A percentile compares a stretch with the other conserved stretches of the same genome.
Conservation (phyloP, 129 eudicot genomes). For the Escallonia herrerae region DNA sequence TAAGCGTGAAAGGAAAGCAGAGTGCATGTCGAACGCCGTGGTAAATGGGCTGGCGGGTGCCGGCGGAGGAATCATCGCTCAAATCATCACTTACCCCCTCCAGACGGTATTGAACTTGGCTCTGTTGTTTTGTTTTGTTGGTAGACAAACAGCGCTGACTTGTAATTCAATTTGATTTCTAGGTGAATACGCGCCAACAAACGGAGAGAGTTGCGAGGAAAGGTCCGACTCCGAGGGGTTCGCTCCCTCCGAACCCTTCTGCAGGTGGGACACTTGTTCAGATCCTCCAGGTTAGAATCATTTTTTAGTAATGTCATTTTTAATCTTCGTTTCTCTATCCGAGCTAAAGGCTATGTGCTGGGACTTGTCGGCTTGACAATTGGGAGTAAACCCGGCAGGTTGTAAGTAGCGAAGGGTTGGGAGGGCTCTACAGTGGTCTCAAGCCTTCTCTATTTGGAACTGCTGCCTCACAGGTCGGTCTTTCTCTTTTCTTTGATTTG, state of each 20-base stretch:
- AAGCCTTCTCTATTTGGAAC: conserved; percentile 95
- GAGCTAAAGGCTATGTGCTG: too few species aligned
- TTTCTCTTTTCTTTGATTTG: too few species aligned
- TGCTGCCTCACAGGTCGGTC: conserved; percentile 76
- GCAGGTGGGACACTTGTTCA: conserved; percentile 67
- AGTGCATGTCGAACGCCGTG: conserved; percentile 73
- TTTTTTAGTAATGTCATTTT: neutral
- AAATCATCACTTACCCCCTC: conserved; percentile 87
- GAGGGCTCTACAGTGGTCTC: conserved; percentile 96
- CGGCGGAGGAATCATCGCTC: conserved; percentile 92
- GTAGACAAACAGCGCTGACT: neutral
- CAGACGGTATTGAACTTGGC: conserved; percentile 52
- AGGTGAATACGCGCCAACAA: conserved; percentile 96
- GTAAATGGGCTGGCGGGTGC: conserved; percentile 95
- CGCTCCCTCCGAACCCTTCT: conserved; percentile 13
- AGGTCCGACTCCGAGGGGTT: conserved; percentile 10
- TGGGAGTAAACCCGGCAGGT: conserved; percentile 30
- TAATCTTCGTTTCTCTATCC: neutral
- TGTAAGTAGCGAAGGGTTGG: conserved; percentile 67
- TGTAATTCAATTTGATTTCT: neutral
- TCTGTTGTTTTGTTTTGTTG: neutral
- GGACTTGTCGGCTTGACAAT: neutral
- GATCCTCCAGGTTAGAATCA: conserved; percentile 49
- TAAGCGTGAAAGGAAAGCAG: neutral
- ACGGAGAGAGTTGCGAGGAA: conserved; percentile 82